Conservation (phyloP, 345 rosid genomes). For the Ceriops decandra region DNA sequence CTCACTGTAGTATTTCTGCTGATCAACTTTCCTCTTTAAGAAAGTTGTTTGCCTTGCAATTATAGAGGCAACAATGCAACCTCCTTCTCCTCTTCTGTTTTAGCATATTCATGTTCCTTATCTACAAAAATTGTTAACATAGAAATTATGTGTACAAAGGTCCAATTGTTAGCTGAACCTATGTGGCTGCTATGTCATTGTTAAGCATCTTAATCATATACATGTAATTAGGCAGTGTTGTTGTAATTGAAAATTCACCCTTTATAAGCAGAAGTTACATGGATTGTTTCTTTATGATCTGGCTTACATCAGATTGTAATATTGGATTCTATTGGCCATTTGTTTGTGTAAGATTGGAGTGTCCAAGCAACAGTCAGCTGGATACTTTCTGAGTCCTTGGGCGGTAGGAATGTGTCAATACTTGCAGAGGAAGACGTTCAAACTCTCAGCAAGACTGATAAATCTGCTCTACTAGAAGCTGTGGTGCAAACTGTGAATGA, state of each 20-base stretch:
- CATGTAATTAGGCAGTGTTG: no score
- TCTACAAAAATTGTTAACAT: no score
- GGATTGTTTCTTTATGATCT: background rate
- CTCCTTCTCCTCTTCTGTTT: background rate
- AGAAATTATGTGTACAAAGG: no score
- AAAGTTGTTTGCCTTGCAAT: background rate
- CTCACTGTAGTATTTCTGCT: background rate
- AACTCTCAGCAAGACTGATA: slow-evolving; percentile 28
- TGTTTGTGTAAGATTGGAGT: slow-evolving; percentile 42
- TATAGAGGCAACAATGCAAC: background rate
- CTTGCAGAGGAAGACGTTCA: slow-evolving; percentile 54
- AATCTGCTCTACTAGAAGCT: slow-evolving; percentile 30
- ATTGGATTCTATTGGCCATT: slow-evolving; percentile 12
- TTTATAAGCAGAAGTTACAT: no score
- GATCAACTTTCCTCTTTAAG: background rate
- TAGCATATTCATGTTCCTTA: background rate
- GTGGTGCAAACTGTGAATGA: slow-evolving; percentile 43
- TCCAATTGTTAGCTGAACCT: no score
- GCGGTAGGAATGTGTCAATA: slow-evolving; percentile 36
- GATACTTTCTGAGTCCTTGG: slow-evolving; percentile 43
- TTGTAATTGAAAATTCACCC: no score
- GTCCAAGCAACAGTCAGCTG: slow-evolving; percentile 57
- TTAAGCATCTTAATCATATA: no score
- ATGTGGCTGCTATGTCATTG: no score
- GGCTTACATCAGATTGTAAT: background rate